Evolutionary conservation across 345 rosid species (phyloP), one percentile per base, ranked within the genome.

Genomic region (Isatis tinctoria): DNA sequence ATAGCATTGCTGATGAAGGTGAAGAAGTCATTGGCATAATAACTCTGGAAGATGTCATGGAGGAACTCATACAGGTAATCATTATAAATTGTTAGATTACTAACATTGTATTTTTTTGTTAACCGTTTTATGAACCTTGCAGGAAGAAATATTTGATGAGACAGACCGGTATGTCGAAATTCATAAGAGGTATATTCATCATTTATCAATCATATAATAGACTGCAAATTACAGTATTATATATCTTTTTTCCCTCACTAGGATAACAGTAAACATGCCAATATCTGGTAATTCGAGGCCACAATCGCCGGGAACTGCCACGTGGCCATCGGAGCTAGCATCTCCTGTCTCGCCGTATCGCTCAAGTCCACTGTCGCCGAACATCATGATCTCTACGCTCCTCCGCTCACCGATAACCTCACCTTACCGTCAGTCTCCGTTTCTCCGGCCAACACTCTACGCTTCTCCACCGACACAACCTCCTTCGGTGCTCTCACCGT

Each of bases 11-110:
- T 16, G 72, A 30, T 65, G 76, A 30, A 44, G 79, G 80, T 70
- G 96, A 85, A 56, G 88, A 87, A 77, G 85, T 88, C 32, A 14
- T 85, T 12, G 98, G 96, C 35, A 85, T 92, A 60, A 92, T 92
- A 70, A 90, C 98, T n/a, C 62, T 90, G 20, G 96, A 92, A 83
- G 98, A 92, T 84, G 96, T 88, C 2, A 90, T 92, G 80, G 96
- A 92, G 73, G 96, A 90, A 83, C 87, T 90, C 13, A 81, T 91
- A 33, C 95, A 86, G 84, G 96, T 90, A 35, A 20, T 17, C 4
- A 9, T 33, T 14, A 27, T n/a, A 48, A 43, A 43, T 43, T 9
- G 8, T 18, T 9, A 4, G 14, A 16, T 32, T 8, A 6, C 5
- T 1, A n/a, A 39, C 12, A 17, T 37, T 20, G 11, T n/a, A 33